Evolutionary conservation across 352 stramenopile species (phyloP), one percentile per base, ranked within the genome.

Genomic region (Globisporangium paroecandrum): DNA sequence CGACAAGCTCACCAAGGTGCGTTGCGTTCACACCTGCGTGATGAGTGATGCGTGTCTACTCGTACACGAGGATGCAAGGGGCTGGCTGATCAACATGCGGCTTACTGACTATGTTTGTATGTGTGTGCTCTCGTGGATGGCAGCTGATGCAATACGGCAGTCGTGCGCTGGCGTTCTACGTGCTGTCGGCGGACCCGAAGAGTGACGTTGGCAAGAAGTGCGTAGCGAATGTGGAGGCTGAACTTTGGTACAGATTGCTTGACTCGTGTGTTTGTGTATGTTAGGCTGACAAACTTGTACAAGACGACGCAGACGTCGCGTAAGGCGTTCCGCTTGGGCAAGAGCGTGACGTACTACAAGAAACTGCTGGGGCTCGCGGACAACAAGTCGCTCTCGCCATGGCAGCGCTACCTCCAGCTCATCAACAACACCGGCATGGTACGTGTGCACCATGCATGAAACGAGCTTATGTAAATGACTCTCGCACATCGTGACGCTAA

Each of bases 1-100:
- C 65, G 89, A 96, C 72, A 96, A 96, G 70, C 79, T 96, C 71
- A 91, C 86, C 72, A 96, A 96, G 77, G 78, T 94, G n/a, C n/a
- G 32, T 36, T 32, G 27, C 27, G 62, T n/a, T n/a, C 13, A 47
- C 12, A 47, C 13, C 12, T 20, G 38, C 12, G 38, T 20, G 10
- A 43, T 15, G 36, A 43, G 38, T 47, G 41, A 49, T 49, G 41
- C 18, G 43, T 20, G 43, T 51, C 43, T 22, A 51, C 9, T 51
- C 43, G 15, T 51, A 7, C 43, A 51, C 18, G 43, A 51, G 10
- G 43, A 51, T 43, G 13, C 13, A 18, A 13, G 18, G 43, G 43
- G 4, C 2, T 22, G 43, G 18, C 22, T 51, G 43, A 51, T 51
- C 43, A 8, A 10, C 43, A 4, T 22, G 18, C 18, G 43, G 43